Conservation (phyloP, 352 stramenopile species). For the Pythium vanterpoolii region DNA sequence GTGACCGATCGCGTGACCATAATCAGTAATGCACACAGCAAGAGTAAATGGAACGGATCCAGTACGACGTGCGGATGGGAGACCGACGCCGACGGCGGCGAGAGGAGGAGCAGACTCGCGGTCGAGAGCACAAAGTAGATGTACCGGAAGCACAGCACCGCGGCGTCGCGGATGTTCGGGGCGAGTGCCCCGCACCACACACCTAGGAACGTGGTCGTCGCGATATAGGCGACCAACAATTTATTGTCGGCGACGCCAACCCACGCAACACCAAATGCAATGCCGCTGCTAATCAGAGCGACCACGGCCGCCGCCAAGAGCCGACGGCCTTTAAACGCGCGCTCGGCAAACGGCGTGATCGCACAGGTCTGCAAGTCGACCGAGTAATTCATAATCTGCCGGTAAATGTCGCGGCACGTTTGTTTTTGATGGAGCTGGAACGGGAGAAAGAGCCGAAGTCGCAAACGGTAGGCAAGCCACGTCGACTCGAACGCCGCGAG, state of each 20-base stretch:
- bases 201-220: constrained; percentile 34
- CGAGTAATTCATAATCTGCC: constrained; percentile 66
- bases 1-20: constrained; percentile 45
- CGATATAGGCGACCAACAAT: constrained; percentile 37
- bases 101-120: constrained; percentile 39
- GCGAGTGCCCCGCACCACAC: constrained; percentile 34
- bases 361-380: constrained; percentile 53
- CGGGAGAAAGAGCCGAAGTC: constrained; percentile 48
- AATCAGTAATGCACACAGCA: constrained; percentile 38
- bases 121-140: constrained; percentile 52
- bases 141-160: constrained; percentile 43
- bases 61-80: constrained; percentile 24
- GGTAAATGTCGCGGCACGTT: constrained; percentile 62
- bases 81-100: not conserved
- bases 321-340: constrained; percentile 31
- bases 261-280: constrained; percentile 9
- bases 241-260: constrained; percentile 14
- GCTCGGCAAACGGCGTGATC: constrained; percentile 46
- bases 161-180: constrained; percentile 42
- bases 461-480: constrained; percentile 58
- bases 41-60: constrained; percentile 52
- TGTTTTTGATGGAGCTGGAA: constrained; percentile 72
- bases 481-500: constrained; percentile 52
- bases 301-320: constrained; percentile 23
- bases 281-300: constrained; percentile 10